A percentile compares a stretch with the other conserved stretches of the same genome.
phyloP scores from a whole-genome alignment of 495 filamentous ascomycete species.

The Trichodelitschia bisporula region DNA sequence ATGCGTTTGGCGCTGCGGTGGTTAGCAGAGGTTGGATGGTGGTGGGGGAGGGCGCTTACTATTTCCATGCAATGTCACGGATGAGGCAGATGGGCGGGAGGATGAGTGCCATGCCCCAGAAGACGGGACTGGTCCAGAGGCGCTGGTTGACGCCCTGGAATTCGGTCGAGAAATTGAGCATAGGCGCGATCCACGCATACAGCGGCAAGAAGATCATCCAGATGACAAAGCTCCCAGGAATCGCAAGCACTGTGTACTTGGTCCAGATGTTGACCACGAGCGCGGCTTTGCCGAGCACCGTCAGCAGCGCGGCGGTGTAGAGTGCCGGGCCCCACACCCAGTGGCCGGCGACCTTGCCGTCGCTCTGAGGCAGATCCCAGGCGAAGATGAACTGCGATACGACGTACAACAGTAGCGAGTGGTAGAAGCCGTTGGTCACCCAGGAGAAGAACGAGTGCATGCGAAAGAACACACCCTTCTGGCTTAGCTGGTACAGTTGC shows the following conservation, averaged over 20 bases:
- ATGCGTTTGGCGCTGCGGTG: conserved; percentile 49
- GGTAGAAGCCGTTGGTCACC: conserved; percentile 86
- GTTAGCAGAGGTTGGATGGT: conserved; percentile 9
- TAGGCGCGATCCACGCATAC: conserved; percentile 79
- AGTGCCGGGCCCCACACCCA: conserved; percentile 93
- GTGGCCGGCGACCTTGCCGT: conserved; percentile 66
- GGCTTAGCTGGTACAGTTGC: conserved; percentile 81
- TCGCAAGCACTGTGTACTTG: conserved; percentile 89
- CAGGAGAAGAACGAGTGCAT: conserved; percentile 77
- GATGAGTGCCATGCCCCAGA: conserved; percentile 69
- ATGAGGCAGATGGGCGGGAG: conserved; percentile 67
- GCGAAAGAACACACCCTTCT: conserved; percentile 82
- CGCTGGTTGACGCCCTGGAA: conserved; percentile 60
- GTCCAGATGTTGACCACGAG: conserved; percentile 96
- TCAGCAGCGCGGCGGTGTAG: conserved; percentile 75
- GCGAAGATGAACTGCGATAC: conserved; percentile 59
- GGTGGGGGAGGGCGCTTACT: conserved; percentile 15
- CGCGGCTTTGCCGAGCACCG: conserved; percentile 85
- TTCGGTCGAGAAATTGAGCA: conserved; percentile 58
- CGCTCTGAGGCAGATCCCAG: conserved; percentile 43
- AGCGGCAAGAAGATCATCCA: conserved; percentile 80
- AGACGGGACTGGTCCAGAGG: conserved; percentile 59
- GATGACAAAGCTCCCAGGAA: conserved; percentile 75
- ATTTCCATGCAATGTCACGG: conserved; percentile 62
- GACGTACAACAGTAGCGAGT: conserved; percentile 79